Evolutionary conservation across 192 early-diverging fungal species (phyloP).

Genomic region (Coemansia sp.): DNA sequence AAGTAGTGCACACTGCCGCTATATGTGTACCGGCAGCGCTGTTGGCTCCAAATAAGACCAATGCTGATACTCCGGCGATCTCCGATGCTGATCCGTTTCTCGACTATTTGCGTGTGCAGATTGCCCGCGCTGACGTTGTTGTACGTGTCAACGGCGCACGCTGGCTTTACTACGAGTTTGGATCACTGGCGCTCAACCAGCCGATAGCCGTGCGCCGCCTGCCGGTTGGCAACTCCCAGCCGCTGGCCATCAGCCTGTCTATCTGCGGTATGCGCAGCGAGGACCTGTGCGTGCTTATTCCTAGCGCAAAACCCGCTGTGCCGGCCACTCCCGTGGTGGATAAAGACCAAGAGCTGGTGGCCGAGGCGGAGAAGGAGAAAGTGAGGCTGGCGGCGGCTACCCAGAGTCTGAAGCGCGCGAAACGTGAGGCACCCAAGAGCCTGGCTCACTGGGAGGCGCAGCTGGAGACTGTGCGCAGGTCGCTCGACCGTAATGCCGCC

Average conservation of each 20-base stretch:
- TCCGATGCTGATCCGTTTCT: constrained; percentile 34
- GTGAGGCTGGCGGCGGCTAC: constrained; percentile 1
- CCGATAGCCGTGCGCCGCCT: constrained; percentile 28
- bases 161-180: constrained; percentile 31
- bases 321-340: constrained; percentile 4
- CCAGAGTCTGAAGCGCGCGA: constrained; percentile 19
- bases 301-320: neutral
- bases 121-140: constrained; percentile 34
- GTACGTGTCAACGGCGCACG: constrained; percentile 46
- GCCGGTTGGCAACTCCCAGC: neutral
- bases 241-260: constrained; percentile 21
- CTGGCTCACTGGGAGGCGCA: constrained; percentile 28
- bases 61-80: constrained; percentile 1
- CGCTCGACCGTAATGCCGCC: constrained; percentile 4
- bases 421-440: constrained; percentile 23
- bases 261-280: constrained; percentile 49
- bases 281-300: constrained; percentile 22
- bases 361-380: constrained; percentile 1
- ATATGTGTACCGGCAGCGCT: constrained; percentile 45
- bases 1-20: constrained; percentile 20
- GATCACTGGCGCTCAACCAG: constrained; percentile 10
- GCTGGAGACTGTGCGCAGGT: constrained; percentile 22
- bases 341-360: constrained; percentile 6
- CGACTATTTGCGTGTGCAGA: constrained; percentile 38
- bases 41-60: neutral